phyloP scores from a whole-genome alignment of 306 rosid genomes.

The Phaseolus lunatus region DNA sequence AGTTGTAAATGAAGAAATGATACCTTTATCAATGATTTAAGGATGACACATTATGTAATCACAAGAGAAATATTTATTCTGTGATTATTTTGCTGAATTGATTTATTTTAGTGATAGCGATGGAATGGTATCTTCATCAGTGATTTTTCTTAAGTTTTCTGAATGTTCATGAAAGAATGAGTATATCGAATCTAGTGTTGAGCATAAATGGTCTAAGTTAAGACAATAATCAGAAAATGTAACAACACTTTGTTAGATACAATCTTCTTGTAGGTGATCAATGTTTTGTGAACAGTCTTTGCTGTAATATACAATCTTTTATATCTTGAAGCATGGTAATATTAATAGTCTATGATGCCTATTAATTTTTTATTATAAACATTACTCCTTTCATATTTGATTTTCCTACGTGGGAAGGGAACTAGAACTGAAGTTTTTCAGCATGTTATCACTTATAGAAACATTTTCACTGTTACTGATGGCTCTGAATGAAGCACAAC shows the following conservation, averaged over 20 bases:
- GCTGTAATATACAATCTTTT: background rate
- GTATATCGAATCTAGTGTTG: background rate
- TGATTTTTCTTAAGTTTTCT: background rate
- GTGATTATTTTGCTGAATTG: background rate
- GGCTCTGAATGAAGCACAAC: slow-evolving; percentile 1
- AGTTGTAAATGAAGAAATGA: background rate
- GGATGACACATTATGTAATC: too few species aligned
- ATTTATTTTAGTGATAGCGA: slow-evolving; percentile 22
- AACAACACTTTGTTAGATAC: background rate
- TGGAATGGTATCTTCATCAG: background rate
- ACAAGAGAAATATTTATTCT: background rate
- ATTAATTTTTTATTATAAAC: background rate
- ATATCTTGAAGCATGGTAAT: slow-evolving; percentile 6
- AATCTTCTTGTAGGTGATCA: background rate
- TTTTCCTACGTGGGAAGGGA: background rate
- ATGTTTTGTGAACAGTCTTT: slow-evolving; percentile 8
- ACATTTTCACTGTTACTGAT: slow-evolving; percentile 2
- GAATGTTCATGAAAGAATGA: background rate
- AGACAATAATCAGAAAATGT: background rate
- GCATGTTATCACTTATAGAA: slow-evolving; percentile 1
- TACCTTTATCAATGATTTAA: background rate
- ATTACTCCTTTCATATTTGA: background rate
- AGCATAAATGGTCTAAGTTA: slow-evolving; percentile 21
- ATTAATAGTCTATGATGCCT: background rate
- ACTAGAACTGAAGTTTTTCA: slow-evolving; percentile 12